Base-by-base conservation (phyloP, 495 filamentous ascomycete species). In the Annulohypoxylon moriforme region DNA sequence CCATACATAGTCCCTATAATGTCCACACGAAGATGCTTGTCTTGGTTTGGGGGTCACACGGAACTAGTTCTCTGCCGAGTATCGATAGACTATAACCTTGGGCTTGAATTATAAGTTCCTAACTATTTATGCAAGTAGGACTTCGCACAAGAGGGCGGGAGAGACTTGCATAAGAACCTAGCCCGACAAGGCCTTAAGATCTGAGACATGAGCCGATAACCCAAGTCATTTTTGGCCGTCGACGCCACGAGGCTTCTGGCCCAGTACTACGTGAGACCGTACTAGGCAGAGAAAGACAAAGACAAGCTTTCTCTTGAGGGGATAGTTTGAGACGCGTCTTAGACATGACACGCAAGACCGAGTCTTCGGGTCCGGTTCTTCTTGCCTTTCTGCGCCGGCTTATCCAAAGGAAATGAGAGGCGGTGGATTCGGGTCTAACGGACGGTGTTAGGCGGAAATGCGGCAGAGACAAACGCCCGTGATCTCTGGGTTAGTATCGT, bases 221-320 rank as follows among this genome's bases (percentile, higher is more conserved):
- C 13, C 33, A 40, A 9, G 20, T 24, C 24, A 57, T 38, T 24
- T 38, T 38, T 25, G 33, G 33, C 31, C 33, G 1, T 38, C 53
- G 53, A 24, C 53, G 53, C 53, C 53, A 57, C 53, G 53, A 57
- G 53, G 53, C 31, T 14, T 38, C 33, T 57, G 9, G 53, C 53
- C 33, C 18, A 10, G 11, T 18, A 20, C 34, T n/a, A 52, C 24
- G 9, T 7, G 13, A 52, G 10, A 25, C 24, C 11, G 36, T 40
- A 14, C 11, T 14, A 52, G 24, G 18, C 18, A 3, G 9, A 20
- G 7, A 53, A 20, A 16, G 33, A 20, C 33, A 10, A 29, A 59
- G 33, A 59, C 56, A 59, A 59, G 56, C 56, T 59, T 59, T 59
- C 29, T 16, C 33, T 14, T 18, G 40, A 44, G n/a, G n/a, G 40